Conservation (phyloP, 768 basidiomycete genomes). For the Tremella mesenterica region DNA sequence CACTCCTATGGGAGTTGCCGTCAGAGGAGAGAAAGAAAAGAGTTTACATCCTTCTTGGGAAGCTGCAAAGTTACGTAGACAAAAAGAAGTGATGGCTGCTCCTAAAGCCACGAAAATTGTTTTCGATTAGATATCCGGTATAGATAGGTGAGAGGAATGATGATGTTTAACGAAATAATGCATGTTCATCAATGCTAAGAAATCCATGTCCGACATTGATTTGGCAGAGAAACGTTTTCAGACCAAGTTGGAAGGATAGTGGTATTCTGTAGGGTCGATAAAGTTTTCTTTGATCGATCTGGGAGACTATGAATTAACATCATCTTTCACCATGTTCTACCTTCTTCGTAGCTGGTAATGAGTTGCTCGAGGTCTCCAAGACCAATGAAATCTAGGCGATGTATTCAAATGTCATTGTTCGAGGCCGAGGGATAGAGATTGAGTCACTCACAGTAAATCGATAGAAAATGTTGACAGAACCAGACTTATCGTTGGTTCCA, state of each 20-base stretch:
- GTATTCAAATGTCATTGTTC: too few species aligned
- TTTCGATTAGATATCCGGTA: constrained; percentile 44
- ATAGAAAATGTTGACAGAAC: constrained; percentile 65
- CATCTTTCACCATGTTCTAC: too few species aligned
- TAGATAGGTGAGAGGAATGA: neutral
- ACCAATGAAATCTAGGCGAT: constrained; percentile 50
- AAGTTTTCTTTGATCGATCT: constrained; percentile 98
- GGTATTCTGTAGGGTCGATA: constrained; percentile 66
- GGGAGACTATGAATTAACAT: constrained; percentile 55
- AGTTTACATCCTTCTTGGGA: constrained; percentile 92
- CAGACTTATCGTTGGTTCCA: constrained; percentile 98
- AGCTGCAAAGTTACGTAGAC: constrained; percentile 72
- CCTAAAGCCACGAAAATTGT: constrained; percentile 77
- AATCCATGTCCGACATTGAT: neutral
- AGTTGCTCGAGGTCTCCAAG: too few species aligned
- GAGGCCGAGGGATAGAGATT: neutral
- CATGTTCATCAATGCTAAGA: neutral
- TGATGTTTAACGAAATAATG: neutral
- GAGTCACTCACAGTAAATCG: constrained; percentile 47
- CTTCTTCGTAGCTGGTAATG: too few species aligned
- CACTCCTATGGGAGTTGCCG: neutral
- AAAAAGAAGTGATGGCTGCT: constrained; percentile 51
- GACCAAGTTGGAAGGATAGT: constrained; percentile 78
- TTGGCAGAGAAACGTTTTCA: constrained; percentile 36
- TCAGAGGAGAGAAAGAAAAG: constrained; percentile 27